Conservation (phyloP, 2,329 filamentous ascomycete genomes). For the Xylaria sp. region DNA sequence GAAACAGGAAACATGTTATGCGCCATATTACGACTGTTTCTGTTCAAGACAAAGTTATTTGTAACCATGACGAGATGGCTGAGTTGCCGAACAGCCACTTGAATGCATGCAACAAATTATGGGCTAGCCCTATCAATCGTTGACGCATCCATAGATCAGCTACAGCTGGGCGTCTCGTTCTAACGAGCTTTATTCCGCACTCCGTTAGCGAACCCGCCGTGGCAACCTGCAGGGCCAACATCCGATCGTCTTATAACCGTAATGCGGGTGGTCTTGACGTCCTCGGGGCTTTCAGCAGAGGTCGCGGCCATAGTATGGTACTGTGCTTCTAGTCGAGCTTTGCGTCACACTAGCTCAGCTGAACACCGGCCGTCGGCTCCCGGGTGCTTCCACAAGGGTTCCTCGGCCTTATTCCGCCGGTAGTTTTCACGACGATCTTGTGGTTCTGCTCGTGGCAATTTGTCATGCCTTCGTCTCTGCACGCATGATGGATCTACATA, state of each 20-base stretch:
- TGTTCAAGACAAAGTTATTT: neutral
- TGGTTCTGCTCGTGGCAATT: conserved; percentile 33
- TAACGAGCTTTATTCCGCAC: conserved; percentile 21
- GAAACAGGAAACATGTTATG: conserved; percentile 10
- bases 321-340: conserved; percentile 1
- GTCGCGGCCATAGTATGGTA: neutral
- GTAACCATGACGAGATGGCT: neutral
- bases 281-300: neutral
- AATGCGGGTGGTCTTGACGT: too few species aligned
- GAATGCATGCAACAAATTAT: neutral
- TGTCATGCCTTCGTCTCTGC: conserved; percentile 24
- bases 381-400: conserved; percentile 23
- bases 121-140: conserved; percentile 1
- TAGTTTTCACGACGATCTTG: conserved; percentile 12
- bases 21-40: neutral
- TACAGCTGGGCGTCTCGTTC: conserved; percentile 1
- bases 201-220: neutral
- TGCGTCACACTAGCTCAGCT: conserved; percentile 29
- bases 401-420: conserved; percentile 19
- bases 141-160: neutral
- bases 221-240: neutral
- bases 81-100: neutral
- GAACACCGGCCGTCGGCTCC: conserved; percentile 9
- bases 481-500: conserved; percentile 6
- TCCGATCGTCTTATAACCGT: conserved; percentile 9